Percentiles rank a stretch among this genome's conserved stretches.
phyloP scores from a whole-genome alignment of 1,284 basidiomycete genomes.

The Trametes versicolor region DNA sequence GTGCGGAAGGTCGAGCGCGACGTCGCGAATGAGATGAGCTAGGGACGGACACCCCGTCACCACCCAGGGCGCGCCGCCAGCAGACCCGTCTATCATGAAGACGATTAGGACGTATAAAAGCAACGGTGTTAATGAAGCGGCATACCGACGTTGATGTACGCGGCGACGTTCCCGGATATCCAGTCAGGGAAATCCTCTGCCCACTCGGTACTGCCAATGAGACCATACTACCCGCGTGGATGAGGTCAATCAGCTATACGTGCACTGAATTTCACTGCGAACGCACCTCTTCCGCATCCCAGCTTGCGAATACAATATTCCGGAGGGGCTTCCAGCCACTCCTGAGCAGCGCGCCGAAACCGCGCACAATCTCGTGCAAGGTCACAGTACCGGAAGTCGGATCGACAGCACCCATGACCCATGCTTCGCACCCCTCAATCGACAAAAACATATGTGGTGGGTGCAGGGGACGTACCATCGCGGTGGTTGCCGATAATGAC shows the following conservation, averaged over 20 bases:
- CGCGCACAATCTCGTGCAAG: conserved; percentile 83
- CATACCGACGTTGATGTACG: conserved; percentile 80
- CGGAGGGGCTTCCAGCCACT: conserved; percentile 91
- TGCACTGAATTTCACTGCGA: background rate
- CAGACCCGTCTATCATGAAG: conserved; percentile 63
- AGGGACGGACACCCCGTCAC: conserved; percentile 78
- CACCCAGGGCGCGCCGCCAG: conserved; percentile 71
- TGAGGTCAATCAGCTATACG: background rate
- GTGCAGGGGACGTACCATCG: conserved; percentile 65
- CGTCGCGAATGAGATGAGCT: conserved; percentile 73
- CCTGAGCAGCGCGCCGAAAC: conserved; percentile 76
- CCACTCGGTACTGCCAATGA: conserved; percentile 90
- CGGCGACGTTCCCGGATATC: conserved; percentile 80
- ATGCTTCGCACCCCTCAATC: conserved; percentile 23
- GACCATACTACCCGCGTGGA: conserved; percentile 67
- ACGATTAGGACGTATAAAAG: background rate
- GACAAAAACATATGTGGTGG: background rate
- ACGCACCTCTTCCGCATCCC: conserved; percentile 91
- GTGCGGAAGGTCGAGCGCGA: conserved; percentile 76
- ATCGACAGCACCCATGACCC: conserved; percentile 81
- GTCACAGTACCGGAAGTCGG: conserved; percentile 90
- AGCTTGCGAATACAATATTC: conserved; percentile 88
- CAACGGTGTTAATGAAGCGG: background rate
- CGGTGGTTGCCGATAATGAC: conserved; percentile 89
- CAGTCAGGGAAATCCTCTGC: conserved; percentile 90